Percentiles rank a stretch among this genome's conserved stretches.
These are phyloP conservation scores for Boletus bicolor DNA, from an alignment of 768 basidiomycete genomes.

Conservation along the genomic window DNA sequence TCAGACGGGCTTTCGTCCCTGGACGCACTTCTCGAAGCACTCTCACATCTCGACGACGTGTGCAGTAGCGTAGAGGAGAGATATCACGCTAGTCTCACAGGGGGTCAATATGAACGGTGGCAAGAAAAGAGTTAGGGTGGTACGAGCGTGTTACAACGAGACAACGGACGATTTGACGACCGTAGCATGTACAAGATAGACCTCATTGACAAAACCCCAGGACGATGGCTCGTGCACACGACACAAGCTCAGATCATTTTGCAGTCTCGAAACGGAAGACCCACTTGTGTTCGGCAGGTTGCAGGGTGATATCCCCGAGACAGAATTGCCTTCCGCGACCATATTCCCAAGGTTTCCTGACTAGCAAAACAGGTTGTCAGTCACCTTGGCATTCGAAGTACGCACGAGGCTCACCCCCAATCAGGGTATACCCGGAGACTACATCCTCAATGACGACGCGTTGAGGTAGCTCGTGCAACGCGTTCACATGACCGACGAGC, in stretches of 20 bases:
- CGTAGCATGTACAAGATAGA: not conserved
- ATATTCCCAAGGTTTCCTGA: constrained; percentile 27
- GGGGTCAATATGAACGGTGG: constrained; percentile 61
- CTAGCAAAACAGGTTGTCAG: constrained; percentile 14
- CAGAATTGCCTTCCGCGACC: constrained; percentile 28
- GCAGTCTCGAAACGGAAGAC: constrained; percentile 19
- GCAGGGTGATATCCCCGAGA: constrained; percentile 16
- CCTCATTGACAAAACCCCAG: not conserved
- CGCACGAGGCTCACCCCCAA: constrained; percentile 13
- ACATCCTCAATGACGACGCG: constrained; percentile 11
- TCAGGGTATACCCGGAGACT: constrained; percentile 16
- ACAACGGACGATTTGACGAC: constrained; percentile 6
- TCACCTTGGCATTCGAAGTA: not conserved
- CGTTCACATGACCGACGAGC: constrained; percentile 18
- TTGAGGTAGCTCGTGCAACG: constrained; percentile 12
- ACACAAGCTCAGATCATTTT: not conserved
- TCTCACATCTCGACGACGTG: constrained; percentile 74
- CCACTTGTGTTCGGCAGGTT: constrained; percentile 28
- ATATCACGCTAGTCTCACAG: constrained; percentile 58
- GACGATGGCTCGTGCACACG: not conserved
- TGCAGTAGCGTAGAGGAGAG: constrained; percentile 67
- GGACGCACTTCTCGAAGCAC: constrained; percentile 70
- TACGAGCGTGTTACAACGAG: not conserved
- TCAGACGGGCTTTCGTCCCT: constrained; percentile 86
- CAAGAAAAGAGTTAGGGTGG: constrained; percentile 54